Evolutionary conservation across 179 eudicot genomes (phyloP), one percentile per base, ranked within the genome.

Genomic region (Silene vulgaris): DNA sequence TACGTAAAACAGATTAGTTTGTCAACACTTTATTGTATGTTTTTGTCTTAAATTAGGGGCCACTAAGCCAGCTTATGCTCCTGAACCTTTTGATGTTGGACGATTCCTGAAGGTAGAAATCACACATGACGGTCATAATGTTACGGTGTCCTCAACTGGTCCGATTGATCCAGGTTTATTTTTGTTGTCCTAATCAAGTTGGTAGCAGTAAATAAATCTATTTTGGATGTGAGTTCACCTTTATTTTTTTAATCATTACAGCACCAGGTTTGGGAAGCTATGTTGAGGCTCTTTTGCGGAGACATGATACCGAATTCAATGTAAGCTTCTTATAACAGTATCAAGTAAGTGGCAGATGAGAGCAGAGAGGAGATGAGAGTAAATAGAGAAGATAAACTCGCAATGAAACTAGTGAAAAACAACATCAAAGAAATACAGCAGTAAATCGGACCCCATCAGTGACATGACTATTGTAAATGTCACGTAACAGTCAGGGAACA

Each of bases 211-310:
- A 73, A 73, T 19, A 74, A 5, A n/a, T 13, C 30, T 35, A 65
- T 28, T 37, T 72, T 75, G 48, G 72, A 29, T 16, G 11, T 40
- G 76, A 60, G 35, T 37, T 50, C 35, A 43, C 37, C 23, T 23
- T 23, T 23, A 23, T 23, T 23, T 21, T 71, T 26, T 48, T 37
- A 14, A 14, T 14, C 35, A 63, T 17, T 78, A 74, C 97, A 95
- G 99, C 95, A 82, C 87, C 90, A 50, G 97, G 96, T 73, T 87
- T 95, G 83, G 99, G 96, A 79, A 89, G 84, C 88, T 95, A 90
- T 71, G 88, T 90, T 72, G 99, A 95, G 86, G 89, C 99, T 65
- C 88, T 95, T 81, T 87, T 88, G 79, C 86, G 86, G 30, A 87
- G 90, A 73, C 88, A 88, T 79, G 97, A 89, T 78, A 86, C 88